Percentiles rank a stretch among this genome's conserved stretches.
phyloP scores from a whole-genome alignment of 148 eudicot genomes.

The Silene latifolia region DNA sequence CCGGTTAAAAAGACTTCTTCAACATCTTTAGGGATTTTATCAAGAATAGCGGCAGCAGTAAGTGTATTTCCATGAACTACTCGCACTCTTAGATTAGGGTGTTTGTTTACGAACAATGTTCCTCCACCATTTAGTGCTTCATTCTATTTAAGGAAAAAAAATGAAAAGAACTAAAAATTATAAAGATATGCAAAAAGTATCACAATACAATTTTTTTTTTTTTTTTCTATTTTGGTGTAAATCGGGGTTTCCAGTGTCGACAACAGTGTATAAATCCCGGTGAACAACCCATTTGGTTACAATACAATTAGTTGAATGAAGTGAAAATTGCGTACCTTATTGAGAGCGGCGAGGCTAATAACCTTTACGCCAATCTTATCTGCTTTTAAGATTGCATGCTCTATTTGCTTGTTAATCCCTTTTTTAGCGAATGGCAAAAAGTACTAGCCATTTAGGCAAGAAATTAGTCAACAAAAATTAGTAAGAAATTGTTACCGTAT shows the following conservation, averaged over 20 bases:
- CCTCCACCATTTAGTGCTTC: constrained; percentile 82
- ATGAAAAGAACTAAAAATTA: background rate
- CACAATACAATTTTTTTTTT: no score
- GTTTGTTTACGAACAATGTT: constrained; percentile 63
- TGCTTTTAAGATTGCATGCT: constrained; percentile 65
- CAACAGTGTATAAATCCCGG: no score
- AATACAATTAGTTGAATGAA: background rate
- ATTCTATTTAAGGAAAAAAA: constrained; percentile 32
- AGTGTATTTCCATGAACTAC: constrained; percentile 79
- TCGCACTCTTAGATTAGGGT: constrained; percentile 59
- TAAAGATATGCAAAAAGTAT: background rate
- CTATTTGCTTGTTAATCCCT: constrained; percentile 74
- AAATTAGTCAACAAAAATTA: no score
- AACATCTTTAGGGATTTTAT: constrained; percentile 46
- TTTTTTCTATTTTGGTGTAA: no score
- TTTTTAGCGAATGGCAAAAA: constrained; percentile 73
- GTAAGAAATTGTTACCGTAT: no score
- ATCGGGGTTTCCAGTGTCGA: no score
- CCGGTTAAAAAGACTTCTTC: constrained; percentile 71
- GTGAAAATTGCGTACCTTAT: constrained; percentile 41
- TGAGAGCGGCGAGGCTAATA: constrained; percentile 77
- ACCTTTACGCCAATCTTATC: constrained; percentile 67
- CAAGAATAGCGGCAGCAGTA: constrained; percentile 68
- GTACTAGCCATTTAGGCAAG: constrained; percentile 45
- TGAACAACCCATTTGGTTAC: no score